Percentiles rank a stretch among this genome's conserved stretches.
These are phyloP conservation scores for Saccharomycopsis sp. DNA, from an alignment of 805 yeast species.

Conservation along the genomic window DNA sequence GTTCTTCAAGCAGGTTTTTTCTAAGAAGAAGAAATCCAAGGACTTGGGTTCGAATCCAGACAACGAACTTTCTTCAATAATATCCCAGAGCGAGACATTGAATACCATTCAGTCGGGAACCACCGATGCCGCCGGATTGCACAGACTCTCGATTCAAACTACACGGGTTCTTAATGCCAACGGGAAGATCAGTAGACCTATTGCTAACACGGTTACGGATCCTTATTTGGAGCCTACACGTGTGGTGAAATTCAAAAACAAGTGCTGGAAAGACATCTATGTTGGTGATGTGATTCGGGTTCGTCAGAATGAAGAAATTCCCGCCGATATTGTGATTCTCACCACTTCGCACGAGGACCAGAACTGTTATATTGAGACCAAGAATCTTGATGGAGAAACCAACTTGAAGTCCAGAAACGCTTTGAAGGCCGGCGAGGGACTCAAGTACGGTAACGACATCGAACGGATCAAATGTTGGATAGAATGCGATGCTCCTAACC, in stretches of 20 bases:
- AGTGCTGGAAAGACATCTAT: constrained; percentile 64
- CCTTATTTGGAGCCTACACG: constrained; percentile 26
- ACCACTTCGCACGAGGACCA: constrained; percentile 67
- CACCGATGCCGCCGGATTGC: neutral
- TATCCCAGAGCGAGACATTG: constrained; percentile 9
- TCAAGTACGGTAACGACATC: constrained; percentile 53
- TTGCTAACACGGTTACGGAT: constrained; percentile 30
- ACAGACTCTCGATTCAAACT: constrained; percentile 18
- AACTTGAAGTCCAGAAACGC: constrained; percentile 57
- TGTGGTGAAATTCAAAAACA: constrained; percentile 38
- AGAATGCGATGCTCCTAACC: constrained; percentile 69
- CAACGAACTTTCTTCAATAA: constrained; percentile 6
- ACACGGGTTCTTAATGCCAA: constrained; percentile 16
- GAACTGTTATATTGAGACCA: constrained; percentile 63
- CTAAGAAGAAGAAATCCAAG: constrained; percentile 6
- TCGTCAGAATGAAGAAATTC: constrained; percentile 65
- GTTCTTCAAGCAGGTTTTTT: constrained; percentile 10
- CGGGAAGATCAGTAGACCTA: constrained; percentile 21
- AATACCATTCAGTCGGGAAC: constrained; percentile 4
- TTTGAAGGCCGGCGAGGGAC: constrained; percentile 44
- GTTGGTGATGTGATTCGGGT: constrained; percentile 72
- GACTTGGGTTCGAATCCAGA: neutral
- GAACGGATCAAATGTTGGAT: constrained; percentile 52
- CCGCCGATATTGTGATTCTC: constrained; percentile 65
- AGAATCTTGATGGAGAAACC: constrained; percentile 71